These are phyloP conservation scores for Mycena sanguinolenta DNA, from an alignment of 768 basidiomycete genomes.

Conservation along the genomic window DNA sequence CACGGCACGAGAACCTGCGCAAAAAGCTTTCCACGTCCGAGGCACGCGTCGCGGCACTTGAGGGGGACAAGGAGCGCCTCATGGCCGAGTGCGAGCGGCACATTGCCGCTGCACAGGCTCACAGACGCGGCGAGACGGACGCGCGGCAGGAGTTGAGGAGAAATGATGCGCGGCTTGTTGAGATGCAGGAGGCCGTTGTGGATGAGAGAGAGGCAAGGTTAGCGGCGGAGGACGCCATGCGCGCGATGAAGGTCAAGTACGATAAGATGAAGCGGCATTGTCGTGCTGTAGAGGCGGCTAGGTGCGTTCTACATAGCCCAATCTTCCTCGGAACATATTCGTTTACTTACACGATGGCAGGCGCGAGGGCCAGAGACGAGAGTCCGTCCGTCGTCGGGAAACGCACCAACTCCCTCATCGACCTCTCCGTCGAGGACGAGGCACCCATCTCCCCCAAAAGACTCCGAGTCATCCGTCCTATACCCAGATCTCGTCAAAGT, in stretches of 20 bases:
- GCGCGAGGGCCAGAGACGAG: neutral
- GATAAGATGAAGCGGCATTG: slow-evolving; percentile 38
- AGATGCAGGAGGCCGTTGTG: slow-evolving; percentile 37
- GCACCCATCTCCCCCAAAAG: slow-evolving; percentile 28
- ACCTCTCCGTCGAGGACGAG: slow-evolving; percentile 12
- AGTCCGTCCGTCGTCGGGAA: neutral
- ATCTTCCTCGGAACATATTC: too few relatives aligned
- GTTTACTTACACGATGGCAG: neutral
- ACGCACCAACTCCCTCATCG: slow-evolving; percentile 25
- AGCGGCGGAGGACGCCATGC: slow-evolving; percentile 34
- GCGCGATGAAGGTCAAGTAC: slow-evolving; percentile 35
- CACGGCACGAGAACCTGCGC: slow-evolving; percentile 41
- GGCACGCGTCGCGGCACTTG: slow-evolving; percentile 52
- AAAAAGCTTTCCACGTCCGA: slow-evolving; percentile 54
- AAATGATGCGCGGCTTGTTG: neutral
- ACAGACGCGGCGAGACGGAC: slow-evolving; percentile 46
- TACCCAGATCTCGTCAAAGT: slow-evolving; percentile 23
- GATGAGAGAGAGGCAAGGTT: slow-evolving; percentile 36
- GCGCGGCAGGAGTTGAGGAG: slow-evolving; percentile 36
- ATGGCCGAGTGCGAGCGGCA: slow-evolving; percentile 58
- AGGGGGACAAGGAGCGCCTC: slow-evolving; percentile 57
- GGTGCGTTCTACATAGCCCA: slow-evolving; percentile 13
- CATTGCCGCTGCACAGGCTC: slow-evolving; percentile 48
- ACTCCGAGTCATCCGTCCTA: slow-evolving; percentile 33
- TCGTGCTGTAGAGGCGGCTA: slow-evolving; percentile 9